These are phyloP conservation scores for Colletotrichum paranaense DNA, from an alignment of 2,329 filamentous ascomycete genomes.

Conservation along the genomic window DNA sequence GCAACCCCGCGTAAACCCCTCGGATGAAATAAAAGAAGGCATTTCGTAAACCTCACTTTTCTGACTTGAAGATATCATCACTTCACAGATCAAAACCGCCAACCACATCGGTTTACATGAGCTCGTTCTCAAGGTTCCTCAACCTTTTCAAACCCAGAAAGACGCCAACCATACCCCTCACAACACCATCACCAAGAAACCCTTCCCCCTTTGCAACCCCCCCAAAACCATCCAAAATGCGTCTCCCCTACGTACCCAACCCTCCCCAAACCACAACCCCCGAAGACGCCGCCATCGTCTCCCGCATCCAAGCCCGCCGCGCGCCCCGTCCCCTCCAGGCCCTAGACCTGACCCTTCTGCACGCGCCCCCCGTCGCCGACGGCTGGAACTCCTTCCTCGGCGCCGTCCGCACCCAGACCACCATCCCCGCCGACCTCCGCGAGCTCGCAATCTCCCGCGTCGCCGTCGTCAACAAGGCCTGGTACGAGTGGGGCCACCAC, in stretches of 20 bases:
- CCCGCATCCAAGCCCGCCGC: constrained; percentile 73
- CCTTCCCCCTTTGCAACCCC: neutral
- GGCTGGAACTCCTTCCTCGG: constrained; percentile 80
- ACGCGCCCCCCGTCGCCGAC: constrained; percentile 79
- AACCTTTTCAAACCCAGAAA: constrained; percentile 3
- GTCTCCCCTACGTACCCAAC: constrained; percentile 72
- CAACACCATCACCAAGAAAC: neutral
- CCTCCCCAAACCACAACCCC: constrained; percentile 56
- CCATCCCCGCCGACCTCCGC: constrained; percentile 66
- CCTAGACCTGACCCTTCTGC: constrained; percentile 81
- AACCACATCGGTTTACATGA: neutral
- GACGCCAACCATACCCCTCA: neutral
- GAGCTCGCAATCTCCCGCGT: constrained; percentile 86
- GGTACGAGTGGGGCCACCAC: constrained; percentile 89
- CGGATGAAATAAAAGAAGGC: neutral
- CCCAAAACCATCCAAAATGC: constrained; percentile 60
- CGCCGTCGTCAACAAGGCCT: constrained; percentile 82
- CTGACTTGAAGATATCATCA: neutral
- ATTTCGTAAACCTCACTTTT: neutral
- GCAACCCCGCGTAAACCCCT: constrained; percentile 16
- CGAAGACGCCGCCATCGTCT: constrained; percentile 67
- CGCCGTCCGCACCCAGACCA: constrained; percentile 67
- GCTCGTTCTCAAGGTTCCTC: neutral
- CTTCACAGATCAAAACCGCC: neutral
- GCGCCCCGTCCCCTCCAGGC: constrained; percentile 76